These are phyloP conservation scores for Penicillium robsamsonii DNA, from an alignment of 495 filamentous ascomycete species.

Conservation along the genomic window DNA sequence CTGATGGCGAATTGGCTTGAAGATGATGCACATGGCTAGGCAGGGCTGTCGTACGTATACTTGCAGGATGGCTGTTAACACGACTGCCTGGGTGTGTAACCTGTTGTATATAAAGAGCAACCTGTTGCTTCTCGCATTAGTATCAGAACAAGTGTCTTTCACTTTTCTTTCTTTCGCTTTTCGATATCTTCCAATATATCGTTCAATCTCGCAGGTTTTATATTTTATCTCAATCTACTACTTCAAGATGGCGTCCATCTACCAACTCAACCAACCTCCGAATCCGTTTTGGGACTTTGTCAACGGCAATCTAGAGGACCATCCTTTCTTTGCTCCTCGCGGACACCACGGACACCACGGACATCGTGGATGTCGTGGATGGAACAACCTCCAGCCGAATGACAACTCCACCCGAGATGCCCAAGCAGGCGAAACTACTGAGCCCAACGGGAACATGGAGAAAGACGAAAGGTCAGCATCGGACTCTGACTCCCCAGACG, in stretches of 20 bases:
- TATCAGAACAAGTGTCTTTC: constrained; percentile 5
- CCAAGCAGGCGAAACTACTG: constrained; percentile 2
- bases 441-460: constrained; percentile 9
- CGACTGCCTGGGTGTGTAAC: background rate
- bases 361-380: constrained; percentile 11
- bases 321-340: constrained; percentile 38
- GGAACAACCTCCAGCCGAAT: constrained; percentile 2
- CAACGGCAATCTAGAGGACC: constrained; percentile 32
- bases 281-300: constrained; percentile 39
- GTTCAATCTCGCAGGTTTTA: background rate
- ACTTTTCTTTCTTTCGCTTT: background rate
- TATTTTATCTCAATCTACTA: background rate
- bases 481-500: constrained; percentile 14
- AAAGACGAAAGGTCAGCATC: constrained; percentile 8
- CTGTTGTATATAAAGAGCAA: background rate
- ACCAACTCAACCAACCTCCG: constrained; percentile 36
- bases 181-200: constrained; percentile 2
- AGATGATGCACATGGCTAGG: background rate
- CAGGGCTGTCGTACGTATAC: constrained; percentile 2
- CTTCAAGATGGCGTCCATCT: constrained; percentile 35
- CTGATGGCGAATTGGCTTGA: background rate
- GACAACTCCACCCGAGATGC: background rate
- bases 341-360: constrained; percentile 16
- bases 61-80: background rate
- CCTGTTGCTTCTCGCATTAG: background rate